These are phyloP conservation scores for Globisporangium spiculum DNA, from an alignment of 352 stramenopile genomes.

Conservation along the genomic window DNA sequence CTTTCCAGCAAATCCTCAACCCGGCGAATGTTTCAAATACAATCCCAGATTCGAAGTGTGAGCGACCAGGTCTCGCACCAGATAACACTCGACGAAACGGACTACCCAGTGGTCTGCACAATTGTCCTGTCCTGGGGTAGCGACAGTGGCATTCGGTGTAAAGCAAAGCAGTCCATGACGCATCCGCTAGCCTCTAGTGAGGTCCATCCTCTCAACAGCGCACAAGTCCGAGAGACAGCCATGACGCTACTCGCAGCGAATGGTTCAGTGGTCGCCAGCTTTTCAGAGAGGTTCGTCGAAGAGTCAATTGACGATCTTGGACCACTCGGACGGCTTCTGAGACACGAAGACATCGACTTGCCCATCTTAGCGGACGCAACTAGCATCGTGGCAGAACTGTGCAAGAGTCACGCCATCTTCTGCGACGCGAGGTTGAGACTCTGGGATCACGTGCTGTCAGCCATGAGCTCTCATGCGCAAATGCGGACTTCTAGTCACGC, in stretches of 20 bases:
- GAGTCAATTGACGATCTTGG: conserved; percentile 5
- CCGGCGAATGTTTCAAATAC: conserved; percentile 10
- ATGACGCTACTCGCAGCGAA: background rate
- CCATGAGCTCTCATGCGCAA: conserved; percentile 11
- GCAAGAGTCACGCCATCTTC: conserved; percentile 29
- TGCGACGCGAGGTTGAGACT: conserved; percentile 13
- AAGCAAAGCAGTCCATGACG: conserved; percentile 5
- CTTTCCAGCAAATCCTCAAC: background rate
- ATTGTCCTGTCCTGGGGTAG: background rate
- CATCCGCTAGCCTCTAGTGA: background rate
- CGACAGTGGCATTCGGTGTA: background rate
- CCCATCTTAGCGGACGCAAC: conserved; percentile 16
- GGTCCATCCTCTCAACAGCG: background rate
- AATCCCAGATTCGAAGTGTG: background rate
- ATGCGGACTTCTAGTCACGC: background rate
- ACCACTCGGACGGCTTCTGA: conserved; percentile 21
- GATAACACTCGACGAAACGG: conserved; percentile 8
- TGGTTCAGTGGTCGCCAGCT: background rate
- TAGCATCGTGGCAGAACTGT: conserved; percentile 26
- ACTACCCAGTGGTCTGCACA: background rate
- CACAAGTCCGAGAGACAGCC: background rate
- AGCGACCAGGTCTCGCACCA: background rate
- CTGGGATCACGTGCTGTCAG: conserved; percentile 20
- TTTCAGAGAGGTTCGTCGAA: conserved; percentile 8
- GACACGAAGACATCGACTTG: conserved; percentile 1